Evolutionary conservation across 176 grass and related monocot genomes (phyloP).

Genomic region (Carex cristatella): DNA sequence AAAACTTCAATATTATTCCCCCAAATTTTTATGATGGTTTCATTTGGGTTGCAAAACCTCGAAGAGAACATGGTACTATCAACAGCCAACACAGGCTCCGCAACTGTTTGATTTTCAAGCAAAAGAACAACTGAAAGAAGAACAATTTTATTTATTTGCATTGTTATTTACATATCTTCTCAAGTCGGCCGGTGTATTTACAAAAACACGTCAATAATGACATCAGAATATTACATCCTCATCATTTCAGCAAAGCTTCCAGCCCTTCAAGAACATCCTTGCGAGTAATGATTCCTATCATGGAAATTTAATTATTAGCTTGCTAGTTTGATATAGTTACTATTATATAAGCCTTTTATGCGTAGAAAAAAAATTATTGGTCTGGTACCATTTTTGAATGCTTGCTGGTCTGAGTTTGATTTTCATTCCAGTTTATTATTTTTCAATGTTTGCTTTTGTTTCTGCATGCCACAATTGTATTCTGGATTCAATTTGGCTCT

Average conservation of each 20-base stretch:
- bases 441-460: not conserved
- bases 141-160: slow-evolving; percentile 7
- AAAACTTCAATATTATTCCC: too few relatives aligned
- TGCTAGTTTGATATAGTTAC: not conserved
- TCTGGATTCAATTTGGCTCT: not conserved
- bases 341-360: not conserved
- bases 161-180: not conserved
- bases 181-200: slow-evolving; percentile 12
- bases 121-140: not conserved
- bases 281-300: slow-evolving; percentile 79
- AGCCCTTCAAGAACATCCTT: slow-evolving; percentile 64
- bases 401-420: not conserved
- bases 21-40: not conserved
- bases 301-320: not conserved
- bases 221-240: slow-evolving; percentile 30
- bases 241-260: slow-evolving; percentile 55
- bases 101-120: not conserved
- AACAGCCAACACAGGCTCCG: too few relatives aligned
- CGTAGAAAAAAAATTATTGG: not conserved
- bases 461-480: not conserved
- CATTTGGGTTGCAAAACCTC: not conserved
- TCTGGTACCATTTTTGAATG: not conserved
- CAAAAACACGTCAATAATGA: not conserved
- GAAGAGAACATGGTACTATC: not conserved
- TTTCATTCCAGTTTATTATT: not conserved